phyloP scores from a whole-genome alignment of 164 flowering plant genomes.

The Platanus orientalis region DNA sequence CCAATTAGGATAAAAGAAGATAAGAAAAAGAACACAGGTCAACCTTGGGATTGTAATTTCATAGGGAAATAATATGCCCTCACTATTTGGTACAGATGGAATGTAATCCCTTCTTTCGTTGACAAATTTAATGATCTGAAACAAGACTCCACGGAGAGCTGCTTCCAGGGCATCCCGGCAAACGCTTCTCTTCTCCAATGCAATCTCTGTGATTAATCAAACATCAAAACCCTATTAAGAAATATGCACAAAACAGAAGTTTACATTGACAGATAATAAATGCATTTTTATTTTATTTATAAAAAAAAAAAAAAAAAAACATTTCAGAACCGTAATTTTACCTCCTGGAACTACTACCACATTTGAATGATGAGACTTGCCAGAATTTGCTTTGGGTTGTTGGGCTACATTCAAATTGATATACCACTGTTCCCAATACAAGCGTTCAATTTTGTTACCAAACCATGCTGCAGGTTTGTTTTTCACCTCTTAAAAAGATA shows the following conservation, averaged over 20 bases:
- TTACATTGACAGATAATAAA: not conserved
- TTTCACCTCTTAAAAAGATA: slow-evolving; percentile 87
- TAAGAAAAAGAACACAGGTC: slow-evolving; percentile 3
- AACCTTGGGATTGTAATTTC: slow-evolving; percentile 93
- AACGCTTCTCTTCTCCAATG: slow-evolving; percentile 55
- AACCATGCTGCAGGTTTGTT: slow-evolving; percentile 90
- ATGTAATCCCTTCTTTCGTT: slow-evolving; percentile 96
- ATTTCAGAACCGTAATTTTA: slow-evolving; percentile 15
- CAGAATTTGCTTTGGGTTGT: slow-evolving; percentile 49
- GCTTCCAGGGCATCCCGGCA: slow-evolving; percentile 75
- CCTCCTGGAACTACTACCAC: slow-evolving; percentile 70
- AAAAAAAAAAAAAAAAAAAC: no score
- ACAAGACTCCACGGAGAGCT: slow-evolving; percentile 79
- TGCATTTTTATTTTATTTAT: not conserved
- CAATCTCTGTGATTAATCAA: slow-evolving; percentile 40
- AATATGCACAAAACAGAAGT: not conserved
- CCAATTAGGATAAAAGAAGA: slow-evolving; percentile 2
- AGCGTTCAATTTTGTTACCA: slow-evolving; percentile 71
- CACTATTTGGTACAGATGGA: slow-evolving; percentile 70
- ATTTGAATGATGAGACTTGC: slow-evolving; percentile 77
- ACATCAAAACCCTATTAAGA: not conserved
- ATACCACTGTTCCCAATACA: slow-evolving; percentile 95
- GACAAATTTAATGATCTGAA: slow-evolving; percentile 91
- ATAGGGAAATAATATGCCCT: slow-evolving; percentile 78
- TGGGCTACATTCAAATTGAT: slow-evolving; percentile 78